Conservation (phyloP, 768 basidiomycete genomes). For the Termitomyces sp. region DNA sequence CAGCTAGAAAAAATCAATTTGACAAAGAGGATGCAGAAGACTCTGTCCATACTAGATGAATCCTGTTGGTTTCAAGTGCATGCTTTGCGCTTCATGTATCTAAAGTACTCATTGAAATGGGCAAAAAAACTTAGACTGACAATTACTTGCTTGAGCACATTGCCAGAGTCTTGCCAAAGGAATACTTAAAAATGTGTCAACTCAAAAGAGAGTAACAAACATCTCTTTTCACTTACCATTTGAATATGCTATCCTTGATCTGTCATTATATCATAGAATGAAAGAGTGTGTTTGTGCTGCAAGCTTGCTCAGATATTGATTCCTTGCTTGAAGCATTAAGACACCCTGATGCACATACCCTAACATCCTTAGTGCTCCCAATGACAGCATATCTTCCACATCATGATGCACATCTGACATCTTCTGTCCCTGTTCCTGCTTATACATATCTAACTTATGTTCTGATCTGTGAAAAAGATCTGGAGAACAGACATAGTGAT, state of each 20-base stretch:
- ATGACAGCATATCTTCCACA: too few relatives aligned
- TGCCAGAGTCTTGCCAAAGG: slow-evolving; percentile 61
- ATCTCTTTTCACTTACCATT: slow-evolving; percentile 33
- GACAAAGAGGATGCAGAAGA: background rate
- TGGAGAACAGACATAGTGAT: too few relatives aligned
- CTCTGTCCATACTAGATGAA: slow-evolving; percentile 37
- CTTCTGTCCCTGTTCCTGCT: too few relatives aligned
- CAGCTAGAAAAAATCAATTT: slow-evolving; percentile 33
- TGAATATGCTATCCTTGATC: slow-evolving; percentile 50
- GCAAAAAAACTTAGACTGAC: background rate
- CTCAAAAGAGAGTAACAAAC: background rate
- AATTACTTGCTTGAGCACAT: slow-evolving; percentile 46
- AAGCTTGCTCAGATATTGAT: slow-evolving; percentile 54
- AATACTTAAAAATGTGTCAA: slow-evolving; percentile 43
- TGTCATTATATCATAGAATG: slow-evolving; percentile 58
- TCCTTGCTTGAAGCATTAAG: slow-evolving; percentile 56
- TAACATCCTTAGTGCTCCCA: too few relatives aligned
- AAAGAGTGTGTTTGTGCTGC: slow-evolving; percentile 48
- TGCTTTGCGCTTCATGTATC: slow-evolving; percentile 42
- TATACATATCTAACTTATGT: too few relatives aligned
- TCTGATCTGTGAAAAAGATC: too few relatives aligned
- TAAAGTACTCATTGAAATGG: slow-evolving; percentile 18
- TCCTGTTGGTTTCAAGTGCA: slow-evolving; percentile 36
- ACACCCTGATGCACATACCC: too few relatives aligned
- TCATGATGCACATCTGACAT: too few relatives aligned